Evolutionary conservation across 1,139 yeast species (phyloP).

Genomic region (Geotrichum restrictum): DNA sequence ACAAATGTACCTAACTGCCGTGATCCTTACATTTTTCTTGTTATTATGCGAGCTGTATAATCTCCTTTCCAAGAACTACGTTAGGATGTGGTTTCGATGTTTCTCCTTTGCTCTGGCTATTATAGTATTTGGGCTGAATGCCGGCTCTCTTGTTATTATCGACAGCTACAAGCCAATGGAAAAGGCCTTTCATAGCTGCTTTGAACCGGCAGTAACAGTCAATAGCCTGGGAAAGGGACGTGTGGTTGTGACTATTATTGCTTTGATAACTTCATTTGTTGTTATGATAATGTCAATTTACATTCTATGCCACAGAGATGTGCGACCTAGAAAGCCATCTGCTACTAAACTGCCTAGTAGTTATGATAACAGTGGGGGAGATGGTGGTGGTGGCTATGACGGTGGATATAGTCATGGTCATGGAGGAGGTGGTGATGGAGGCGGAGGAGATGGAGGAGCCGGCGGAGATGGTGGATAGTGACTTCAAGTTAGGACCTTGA

Average conservation of each 20-base stretch:
- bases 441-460: background rate
- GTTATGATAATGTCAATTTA: too few species aligned
- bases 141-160: background rate
- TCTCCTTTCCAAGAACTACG: background rate
- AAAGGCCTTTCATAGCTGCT: background rate
- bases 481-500: too few species aligned
- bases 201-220: background rate
- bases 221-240: background rate
- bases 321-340: too few species aligned
- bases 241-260: background rate
- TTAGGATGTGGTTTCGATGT: background rate
- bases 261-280: too few species aligned
- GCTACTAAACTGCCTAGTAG: too few species aligned
- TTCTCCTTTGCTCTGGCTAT: background rate
- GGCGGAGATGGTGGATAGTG: slow-evolving; percentile 6
- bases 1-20: background rate
- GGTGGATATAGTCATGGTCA: background rate
- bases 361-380: too few species aligned
- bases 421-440: background rate
- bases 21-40: background rate
- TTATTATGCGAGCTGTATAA: background rate
- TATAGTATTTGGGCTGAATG: background rate
- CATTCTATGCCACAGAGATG: too few species aligned
- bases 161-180: background rate
- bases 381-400: background rate